Percentiles rank a stretch among this genome's conserved stretches.
phyloP scores from a whole-genome alignment of 2,329 filamentous ascomycete species.

The Exophiala xenobiotica region DNA sequence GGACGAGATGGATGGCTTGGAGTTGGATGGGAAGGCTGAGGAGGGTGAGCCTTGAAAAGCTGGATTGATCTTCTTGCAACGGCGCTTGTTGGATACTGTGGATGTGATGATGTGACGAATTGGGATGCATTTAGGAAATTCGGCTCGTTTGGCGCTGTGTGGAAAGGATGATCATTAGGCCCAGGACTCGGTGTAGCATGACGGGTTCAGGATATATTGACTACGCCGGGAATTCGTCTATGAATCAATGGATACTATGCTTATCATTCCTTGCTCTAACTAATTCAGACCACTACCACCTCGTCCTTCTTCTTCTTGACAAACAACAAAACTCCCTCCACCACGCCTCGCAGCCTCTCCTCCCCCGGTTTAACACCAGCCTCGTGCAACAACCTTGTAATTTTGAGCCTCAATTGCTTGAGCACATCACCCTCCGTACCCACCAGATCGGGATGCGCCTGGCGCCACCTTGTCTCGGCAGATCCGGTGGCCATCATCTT shows the following conservation, averaged over 20 bases:
- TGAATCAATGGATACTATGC: not conserved
- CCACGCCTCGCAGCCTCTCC: conserved; percentile 21
- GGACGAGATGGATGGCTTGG: conserved; percentile 48
- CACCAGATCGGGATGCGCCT: conserved; percentile 38
- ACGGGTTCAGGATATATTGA: too few species aligned
- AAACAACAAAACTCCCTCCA: conserved; percentile 26
- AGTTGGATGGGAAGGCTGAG: conserved; percentile 11
- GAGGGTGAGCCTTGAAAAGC: conserved; percentile 1
- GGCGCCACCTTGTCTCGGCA: conserved; percentile 42
- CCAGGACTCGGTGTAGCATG: too few species aligned
- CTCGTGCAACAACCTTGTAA: conserved; percentile 39
- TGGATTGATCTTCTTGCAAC: too few species aligned
- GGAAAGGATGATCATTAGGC: too few species aligned
- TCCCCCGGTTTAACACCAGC: conserved; percentile 39
- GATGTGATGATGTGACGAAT: too few species aligned
- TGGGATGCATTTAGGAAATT: too few species aligned
- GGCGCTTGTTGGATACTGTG: too few species aligned
- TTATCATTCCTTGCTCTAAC: not conserved
- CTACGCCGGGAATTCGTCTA: too few species aligned
- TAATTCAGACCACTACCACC: too few species aligned
- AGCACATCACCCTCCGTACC: conserved; percentile 37
- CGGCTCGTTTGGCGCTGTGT: too few species aligned
- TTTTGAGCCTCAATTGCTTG: conserved; percentile 28
- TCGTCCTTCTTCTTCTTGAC: conserved; percentile 33
- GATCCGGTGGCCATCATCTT: conserved; percentile 37